Conservation (phyloP, 495 filamentous ascomycete genomes). For the Penicillium salamii region DNA sequence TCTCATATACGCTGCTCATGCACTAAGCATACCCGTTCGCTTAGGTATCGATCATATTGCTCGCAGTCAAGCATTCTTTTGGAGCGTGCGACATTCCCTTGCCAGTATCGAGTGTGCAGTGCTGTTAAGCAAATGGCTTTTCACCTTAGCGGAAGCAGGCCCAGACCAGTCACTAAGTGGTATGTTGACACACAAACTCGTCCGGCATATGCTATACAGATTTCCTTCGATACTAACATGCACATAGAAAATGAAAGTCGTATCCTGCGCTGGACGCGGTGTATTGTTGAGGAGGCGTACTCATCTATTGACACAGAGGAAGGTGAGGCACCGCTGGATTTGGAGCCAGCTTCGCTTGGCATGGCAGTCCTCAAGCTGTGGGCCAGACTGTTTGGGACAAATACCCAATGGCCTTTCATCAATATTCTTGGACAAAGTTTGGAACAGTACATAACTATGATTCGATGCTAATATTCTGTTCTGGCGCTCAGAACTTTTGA, state of each 20-base stretch:
- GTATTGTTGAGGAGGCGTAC: slow-evolving; percentile 39
- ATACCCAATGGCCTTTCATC: slow-evolving; percentile 43
- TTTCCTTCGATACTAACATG: not conserved
- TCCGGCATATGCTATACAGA: no score
- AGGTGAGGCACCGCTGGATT: slow-evolving; percentile 21
- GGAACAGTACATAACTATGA: slow-evolving; percentile 32
- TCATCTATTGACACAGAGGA: slow-evolving; percentile 34
- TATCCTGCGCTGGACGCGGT: slow-evolving; percentile 37
- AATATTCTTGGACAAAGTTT: slow-evolving; percentile 38
- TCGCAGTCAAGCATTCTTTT: slow-evolving; percentile 45
- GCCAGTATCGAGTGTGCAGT: slow-evolving; percentile 49
- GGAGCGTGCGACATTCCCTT: slow-evolving; percentile 48
- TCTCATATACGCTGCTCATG: slow-evolving; percentile 38
- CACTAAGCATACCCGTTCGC: slow-evolving; percentile 39
- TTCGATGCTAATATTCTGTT: slow-evolving; percentile 12
- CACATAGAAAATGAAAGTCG: slow-evolving; percentile 35
- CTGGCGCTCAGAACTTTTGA: no score
- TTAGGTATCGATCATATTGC: slow-evolving; percentile 45
- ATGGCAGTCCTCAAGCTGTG: slow-evolving; percentile 35
- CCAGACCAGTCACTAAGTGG: slow-evolving; percentile 32
- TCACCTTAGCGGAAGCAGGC: slow-evolving; percentile 31
- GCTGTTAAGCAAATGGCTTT: slow-evolving; percentile 49
- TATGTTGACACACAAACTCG: slow-evolving; percentile 7
- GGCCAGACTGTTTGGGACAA: slow-evolving; percentile 36
- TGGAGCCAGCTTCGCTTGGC: slow-evolving; percentile 29